Evolutionary conservation across 2,329 filamentous ascomycete genomes (phyloP).

Genomic region (Hypoxylon sp.): DNA sequence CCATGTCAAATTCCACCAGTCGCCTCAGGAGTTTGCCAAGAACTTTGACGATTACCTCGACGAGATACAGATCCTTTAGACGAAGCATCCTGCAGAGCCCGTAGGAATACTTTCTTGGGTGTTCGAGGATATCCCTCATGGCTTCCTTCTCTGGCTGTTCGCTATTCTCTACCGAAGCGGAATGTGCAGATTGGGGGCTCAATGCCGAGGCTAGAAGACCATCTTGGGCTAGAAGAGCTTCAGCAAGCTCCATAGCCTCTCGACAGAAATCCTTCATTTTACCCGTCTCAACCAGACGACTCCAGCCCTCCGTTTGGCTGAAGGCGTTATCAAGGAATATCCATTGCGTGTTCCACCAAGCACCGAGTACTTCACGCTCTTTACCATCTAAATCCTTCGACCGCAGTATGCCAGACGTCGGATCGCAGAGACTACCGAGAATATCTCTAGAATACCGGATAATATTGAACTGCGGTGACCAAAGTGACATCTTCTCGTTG

Average conservation of each 20-base stretch:
- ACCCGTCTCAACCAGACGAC: constrained; percentile 78
- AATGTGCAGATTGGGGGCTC: constrained; percentile 52
- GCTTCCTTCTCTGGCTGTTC: constrained; percentile 54
- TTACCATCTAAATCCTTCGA: constrained; percentile 69
- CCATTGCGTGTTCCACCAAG: constrained; percentile 91
- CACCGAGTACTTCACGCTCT: constrained; percentile 77
- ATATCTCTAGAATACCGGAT: constrained; percentile 72
- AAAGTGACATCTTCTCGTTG: constrained; percentile 62
- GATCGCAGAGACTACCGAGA: constrained; percentile 69
- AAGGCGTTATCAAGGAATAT: constrained; percentile 85
- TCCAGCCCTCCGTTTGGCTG: constrained; percentile 87
- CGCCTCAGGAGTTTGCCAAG: constrained; percentile 87
- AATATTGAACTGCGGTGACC: constrained; percentile 71
- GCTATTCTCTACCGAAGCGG: constrained; percentile 51
- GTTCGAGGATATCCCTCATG: constrained; percentile 70
- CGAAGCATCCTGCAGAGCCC: constrained; percentile 90
- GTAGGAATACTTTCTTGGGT: constrained; percentile 74
- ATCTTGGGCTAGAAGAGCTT: constrained; percentile 87
- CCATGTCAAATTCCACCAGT: constrained; percentile 82
- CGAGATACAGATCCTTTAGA: constrained; percentile 88
- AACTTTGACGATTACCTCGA: constrained; percentile 84
- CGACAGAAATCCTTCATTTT: constrained; percentile 94
- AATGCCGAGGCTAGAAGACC: constrained; percentile 84
- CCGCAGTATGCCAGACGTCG: constrained; percentile 69
- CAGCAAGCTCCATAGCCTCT: constrained; percentile 94